Conservation (phyloP, 1,284 basidiomycete genomes). For the Cryptococcus hybrid region DNA sequence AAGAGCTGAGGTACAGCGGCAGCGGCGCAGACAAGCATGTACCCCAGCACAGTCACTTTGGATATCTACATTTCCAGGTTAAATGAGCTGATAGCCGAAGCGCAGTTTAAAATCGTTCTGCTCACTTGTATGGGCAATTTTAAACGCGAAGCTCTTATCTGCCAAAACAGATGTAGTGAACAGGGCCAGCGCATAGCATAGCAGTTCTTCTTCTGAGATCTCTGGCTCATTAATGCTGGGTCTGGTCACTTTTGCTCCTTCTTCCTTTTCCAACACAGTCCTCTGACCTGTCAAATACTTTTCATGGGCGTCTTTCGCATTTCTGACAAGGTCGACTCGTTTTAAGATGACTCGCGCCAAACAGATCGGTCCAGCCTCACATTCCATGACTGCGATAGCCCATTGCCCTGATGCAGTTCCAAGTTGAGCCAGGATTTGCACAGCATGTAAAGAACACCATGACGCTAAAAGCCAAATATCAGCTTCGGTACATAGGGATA, state of each 20-base stretch:
- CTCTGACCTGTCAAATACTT: constrained; percentile 2
- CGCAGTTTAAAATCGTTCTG: neutral
- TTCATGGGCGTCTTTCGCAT: neutral
- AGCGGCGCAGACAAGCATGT: constrained; percentile 12
- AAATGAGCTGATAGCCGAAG: neutral
- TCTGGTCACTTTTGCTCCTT: neutral
- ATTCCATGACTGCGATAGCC: constrained; percentile 1
- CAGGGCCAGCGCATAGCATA: constrained; percentile 11
- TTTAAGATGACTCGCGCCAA: constrained; percentile 13
- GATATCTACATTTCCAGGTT: neutral
- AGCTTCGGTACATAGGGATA: no score
- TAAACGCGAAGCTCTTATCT: neutral
- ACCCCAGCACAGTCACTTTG: constrained; percentile 3
- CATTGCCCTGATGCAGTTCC: constrained; percentile 6
- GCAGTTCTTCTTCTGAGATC: constrained; percentile 9
- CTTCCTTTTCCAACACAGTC: constrained; percentile 5
- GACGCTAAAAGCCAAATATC: neutral
- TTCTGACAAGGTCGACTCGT: neutral
- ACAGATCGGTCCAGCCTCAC: constrained; percentile 1
- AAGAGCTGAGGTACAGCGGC: constrained; percentile 8
- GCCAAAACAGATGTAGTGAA: constrained; percentile 9
- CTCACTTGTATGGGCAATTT: constrained; percentile 9
- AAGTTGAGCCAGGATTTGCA: constrained; percentile 16
- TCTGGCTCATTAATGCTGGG: neutral
- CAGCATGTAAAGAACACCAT: constrained; percentile 5